phyloP scores from a whole-genome alignment of 495 filamentous ascomycete species.

The Hypoxylon fragiforme region DNA sequence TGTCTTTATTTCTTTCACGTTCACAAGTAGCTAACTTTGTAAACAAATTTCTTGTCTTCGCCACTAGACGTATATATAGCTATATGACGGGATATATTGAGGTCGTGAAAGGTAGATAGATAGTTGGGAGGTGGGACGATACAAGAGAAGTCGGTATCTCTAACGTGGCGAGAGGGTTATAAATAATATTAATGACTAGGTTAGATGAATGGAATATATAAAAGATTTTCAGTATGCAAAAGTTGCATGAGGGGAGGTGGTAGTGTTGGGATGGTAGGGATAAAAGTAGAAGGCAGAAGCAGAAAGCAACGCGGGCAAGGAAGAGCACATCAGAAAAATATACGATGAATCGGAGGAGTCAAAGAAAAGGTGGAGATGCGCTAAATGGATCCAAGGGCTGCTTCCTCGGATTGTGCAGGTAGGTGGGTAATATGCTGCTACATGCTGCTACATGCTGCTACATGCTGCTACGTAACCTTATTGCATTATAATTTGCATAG shows the following conservation, averaged over 20 bases:
- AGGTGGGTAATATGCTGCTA: background rate
- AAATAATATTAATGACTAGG: background rate
- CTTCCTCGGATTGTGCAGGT: too few relatives aligned
- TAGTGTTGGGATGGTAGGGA: conserved; percentile 18
- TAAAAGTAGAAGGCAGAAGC: too few relatives aligned
- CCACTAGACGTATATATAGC: conserved; percentile 15
- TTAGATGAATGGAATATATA: background rate
- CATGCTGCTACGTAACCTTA: conserved; percentile 32
- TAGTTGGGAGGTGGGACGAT: conserved; percentile 8
- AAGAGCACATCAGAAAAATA: conserved; percentile 33
- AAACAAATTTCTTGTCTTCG: conserved; percentile 5
- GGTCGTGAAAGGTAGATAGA: conserved; percentile 6
- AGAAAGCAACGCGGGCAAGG: conserved; percentile 13
- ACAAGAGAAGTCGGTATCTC: background rate
- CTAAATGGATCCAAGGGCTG: too few relatives aligned
- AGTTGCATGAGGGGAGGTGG: conserved; percentile 14
- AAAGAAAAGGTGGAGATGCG: conserved; percentile 20
- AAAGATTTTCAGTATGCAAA: conserved; percentile 13
- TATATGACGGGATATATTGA: background rate
- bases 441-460: too few relatives aligned
- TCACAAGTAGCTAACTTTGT: conserved; percentile 12
- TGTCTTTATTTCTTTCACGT: conserved; percentile 3
- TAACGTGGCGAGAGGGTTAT: background rate
- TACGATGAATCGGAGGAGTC: conserved; percentile 29
- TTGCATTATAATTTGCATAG: background rate